Base-by-base conservation (phyloP, 352 stramenopile species). In the Phytophthora niederhauseri region DNA sequence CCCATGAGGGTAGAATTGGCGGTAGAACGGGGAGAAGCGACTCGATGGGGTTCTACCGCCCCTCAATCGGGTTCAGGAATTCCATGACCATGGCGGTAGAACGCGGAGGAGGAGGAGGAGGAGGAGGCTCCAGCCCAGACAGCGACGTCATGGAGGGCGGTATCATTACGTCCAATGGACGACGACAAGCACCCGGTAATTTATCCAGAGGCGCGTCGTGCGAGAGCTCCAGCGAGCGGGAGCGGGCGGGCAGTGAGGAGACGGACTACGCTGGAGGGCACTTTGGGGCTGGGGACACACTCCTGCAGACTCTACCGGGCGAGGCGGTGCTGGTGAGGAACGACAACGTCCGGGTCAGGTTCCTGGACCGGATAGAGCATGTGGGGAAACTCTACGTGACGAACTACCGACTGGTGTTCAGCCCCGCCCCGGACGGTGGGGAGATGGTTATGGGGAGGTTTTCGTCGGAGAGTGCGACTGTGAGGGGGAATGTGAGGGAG, bases 381-480 rank as follows among this genome's bases (percentile, higher is more conserved):
- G 26, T 72, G 0, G 86, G 88, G 0, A 94, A 70, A 31, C 64
- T 96, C 15, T 93, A 89, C 57, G 79, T 94, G 51, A 96, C 84
- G 19, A 94, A 90, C 64, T 96, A 90, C 67, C 81, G 88, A 48
- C 74, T 96, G 38, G 77, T 96, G 7, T 94, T 96, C 62, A 91
- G 77, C 30, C 84, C 87, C 9, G 67, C 49, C 4, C 4, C 54
- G 9, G 70, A 61, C n/a, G 30, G n/a, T 31, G 65, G 54, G 17
- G 57, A 71, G 20, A 51, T 66, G 9, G 48, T 56, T 3, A 60
- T 57, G 30, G 20, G 50, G 20, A 66, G 73, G 26, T 64, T 65
- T 31, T 72, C 53, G 0, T 51, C 68, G 11, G 65, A 80, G 46
- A 64, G 68, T 11, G 65, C 77, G 14, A 72, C 70, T 52, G 17